These are phyloP conservation scores for Balamuthia mandrillaris DNA, from an alignment of 208 protist genomes.

Conservation along the genomic window DNA sequence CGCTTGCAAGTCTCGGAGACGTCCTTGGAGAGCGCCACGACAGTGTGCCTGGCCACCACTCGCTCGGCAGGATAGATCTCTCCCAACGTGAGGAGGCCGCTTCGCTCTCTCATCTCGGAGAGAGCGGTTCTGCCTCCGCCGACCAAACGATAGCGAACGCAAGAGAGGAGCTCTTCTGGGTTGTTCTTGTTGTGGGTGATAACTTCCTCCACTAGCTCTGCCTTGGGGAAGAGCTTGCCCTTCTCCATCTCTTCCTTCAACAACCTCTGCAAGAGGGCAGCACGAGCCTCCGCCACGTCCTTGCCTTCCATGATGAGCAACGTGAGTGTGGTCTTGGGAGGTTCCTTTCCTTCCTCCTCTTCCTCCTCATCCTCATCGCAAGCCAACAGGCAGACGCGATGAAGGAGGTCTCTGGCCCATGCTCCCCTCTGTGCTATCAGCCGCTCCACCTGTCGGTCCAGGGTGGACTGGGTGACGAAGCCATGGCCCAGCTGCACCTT, in stretches of 20 bases:
- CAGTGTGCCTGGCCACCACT: neutral
- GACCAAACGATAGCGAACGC: too few species aligned
- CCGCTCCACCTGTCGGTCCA: neutral
- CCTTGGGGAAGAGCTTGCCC: neutral
- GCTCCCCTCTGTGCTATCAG: slow-evolving; percentile 9
- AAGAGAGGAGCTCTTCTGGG: neutral
- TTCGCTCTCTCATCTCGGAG: neutral
- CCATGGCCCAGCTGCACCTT: slow-evolving; percentile 18
- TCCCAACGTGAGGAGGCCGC: neutral
- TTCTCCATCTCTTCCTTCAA: too few species aligned
- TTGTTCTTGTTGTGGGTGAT: neutral
- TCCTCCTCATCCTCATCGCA: neutral
- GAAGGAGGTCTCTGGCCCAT: slow-evolving; percentile 4
- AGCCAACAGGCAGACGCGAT: neutral
- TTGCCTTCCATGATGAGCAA: neutral
- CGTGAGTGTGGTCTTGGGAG: too few species aligned
- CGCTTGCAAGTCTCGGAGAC: neutral
- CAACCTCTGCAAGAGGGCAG: neutral
- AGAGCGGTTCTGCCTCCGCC: too few species aligned
- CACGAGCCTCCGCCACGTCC: neutral
- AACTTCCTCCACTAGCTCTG: neutral
- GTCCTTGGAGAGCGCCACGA: neutral
- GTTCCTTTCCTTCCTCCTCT: too few species aligned
- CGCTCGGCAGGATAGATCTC: neutral
- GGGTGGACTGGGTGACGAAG: neutral